A percentile compares a stretch with the other conserved stretches of the same genome.
phyloP scores from a whole-genome alignment of 2,329 filamentous ascomycete species.

The Sphaceloma murrayae region DNA sequence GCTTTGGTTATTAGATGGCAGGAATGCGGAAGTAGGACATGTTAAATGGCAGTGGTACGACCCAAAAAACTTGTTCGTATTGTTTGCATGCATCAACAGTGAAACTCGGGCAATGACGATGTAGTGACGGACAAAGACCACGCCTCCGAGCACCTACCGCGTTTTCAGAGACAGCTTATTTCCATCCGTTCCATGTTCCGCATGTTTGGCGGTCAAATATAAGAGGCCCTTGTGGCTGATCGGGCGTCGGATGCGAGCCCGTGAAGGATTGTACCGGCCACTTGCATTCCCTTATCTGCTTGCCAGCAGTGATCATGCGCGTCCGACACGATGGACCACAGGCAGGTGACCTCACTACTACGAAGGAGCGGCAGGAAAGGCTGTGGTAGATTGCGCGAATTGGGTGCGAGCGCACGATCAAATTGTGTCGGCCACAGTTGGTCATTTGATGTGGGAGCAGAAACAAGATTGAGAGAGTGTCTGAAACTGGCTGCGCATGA shows the following conservation, averaged over 20 bases:
- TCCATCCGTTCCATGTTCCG: slow-evolving; percentile 10
- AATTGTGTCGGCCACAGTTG: slow-evolving; percentile 3
- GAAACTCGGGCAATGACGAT: slow-evolving; percentile 12
- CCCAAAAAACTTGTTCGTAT: slow-evolving; percentile 4
- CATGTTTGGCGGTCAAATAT: not conserved
- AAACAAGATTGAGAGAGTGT: too few relatives aligned
- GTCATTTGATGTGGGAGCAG: slow-evolving; percentile 12
- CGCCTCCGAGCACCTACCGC: slow-evolving; percentile 5
- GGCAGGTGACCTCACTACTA: slow-evolving; percentile 5
- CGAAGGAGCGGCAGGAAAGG: not conserved
- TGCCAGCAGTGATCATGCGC: slow-evolving; percentile 5
- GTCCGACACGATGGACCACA: not conserved
- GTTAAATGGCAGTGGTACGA: slow-evolving; percentile 1
- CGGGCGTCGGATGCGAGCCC: not conserved
- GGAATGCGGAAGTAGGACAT: slow-evolving; percentile 14
- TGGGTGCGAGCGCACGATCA: not conserved
- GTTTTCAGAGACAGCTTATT: slow-evolving; percentile 2
- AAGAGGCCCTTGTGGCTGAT: not conserved
- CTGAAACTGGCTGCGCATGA: slow-evolving; percentile 8
- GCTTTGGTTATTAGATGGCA: too few relatives aligned
- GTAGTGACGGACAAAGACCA: slow-evolving; percentile 5
- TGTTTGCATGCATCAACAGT: slow-evolving; percentile 11
- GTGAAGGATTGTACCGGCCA: not conserved
- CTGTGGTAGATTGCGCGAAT: not conserved
- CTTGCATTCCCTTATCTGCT: slow-evolving; percentile 10